phyloP scores from a whole-genome alignment of 495 filamentous ascomycete genomes.

The Oidiodendron maius region DNA sequence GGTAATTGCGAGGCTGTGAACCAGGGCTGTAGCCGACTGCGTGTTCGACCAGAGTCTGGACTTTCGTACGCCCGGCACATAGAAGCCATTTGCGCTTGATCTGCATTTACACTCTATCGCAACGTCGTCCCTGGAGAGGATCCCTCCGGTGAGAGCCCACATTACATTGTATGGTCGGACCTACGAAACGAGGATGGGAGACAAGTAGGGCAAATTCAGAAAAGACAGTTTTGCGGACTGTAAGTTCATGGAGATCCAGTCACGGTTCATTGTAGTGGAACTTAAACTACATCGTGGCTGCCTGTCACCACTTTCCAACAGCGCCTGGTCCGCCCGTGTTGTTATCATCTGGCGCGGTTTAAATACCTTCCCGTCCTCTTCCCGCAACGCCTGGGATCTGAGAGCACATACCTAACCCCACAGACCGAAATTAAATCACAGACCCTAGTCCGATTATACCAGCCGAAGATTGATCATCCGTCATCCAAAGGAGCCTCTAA shows the following conservation, averaged over 20 bases:
- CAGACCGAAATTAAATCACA: too few species aligned
- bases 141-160: background rate
- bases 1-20: background rate
- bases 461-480: background rate
- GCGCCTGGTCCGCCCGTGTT: constrained; percentile 7
- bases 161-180: background rate
- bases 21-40: background rate
- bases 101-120: constrained; percentile 16
- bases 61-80: background rate
- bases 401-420: too few species aligned
- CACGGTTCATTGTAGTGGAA: too few species aligned
- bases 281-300: background rate
- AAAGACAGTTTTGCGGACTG: too few species aligned
- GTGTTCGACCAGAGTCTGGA: constrained; percentile 10
- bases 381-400: background rate
- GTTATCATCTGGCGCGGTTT: background rate
- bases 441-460: background rate
- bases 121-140: constrained; percentile 18
- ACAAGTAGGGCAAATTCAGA: too few species aligned
- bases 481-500: background rate
- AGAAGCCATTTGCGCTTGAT: background rate
- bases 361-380: background rate
- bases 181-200: background rate
- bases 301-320: constrained; percentile 3
- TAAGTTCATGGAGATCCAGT: too few species aligned